Conservation (phyloP, 768 basidiomycete species). For the Kwoniella botswanensis region DNA sequence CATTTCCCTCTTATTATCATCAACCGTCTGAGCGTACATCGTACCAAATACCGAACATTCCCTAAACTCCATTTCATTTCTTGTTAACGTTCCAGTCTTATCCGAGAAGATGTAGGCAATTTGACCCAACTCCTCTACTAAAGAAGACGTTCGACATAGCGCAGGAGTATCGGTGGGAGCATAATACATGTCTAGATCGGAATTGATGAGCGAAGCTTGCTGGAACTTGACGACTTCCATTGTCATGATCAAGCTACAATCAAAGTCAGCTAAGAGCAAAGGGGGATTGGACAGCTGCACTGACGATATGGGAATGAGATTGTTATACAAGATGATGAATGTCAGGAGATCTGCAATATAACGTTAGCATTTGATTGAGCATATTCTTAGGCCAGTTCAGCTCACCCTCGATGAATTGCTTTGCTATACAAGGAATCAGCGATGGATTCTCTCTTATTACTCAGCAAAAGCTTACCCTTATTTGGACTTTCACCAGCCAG, state of each 20-base stretch:
- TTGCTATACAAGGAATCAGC: slow-evolving; percentile 9
- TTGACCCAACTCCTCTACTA: slow-evolving; percentile 97
- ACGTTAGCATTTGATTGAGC: slow-evolving; percentile 1
- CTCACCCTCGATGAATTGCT: slow-evolving; percentile 33
- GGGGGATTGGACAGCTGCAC: slow-evolving; percentile 26
- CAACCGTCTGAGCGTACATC: slow-evolving; percentile 87
- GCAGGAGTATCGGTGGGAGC: slow-evolving; percentile 93
- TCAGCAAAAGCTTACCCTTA: slow-evolving; percentile 62
- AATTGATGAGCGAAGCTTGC: slow-evolving; percentile 96
- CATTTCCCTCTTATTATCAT: slow-evolving; percentile 78
- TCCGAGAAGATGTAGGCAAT: slow-evolving; percentile 64
- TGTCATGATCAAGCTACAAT: slow-evolving; percentile 79
- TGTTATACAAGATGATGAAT: slow-evolving; percentile 98
- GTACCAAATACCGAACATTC: slow-evolving; percentile 86
- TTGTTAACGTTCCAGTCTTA: slow-evolving; percentile 76
- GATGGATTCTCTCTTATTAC: too few species aligned
- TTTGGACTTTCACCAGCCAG: slow-evolving; percentile 61
- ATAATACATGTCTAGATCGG: slow-evolving; percentile 98
- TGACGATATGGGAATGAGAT: slow-evolving; percentile 92
- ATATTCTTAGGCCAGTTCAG: neutral
- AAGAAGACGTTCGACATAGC: slow-evolving; percentile 93
- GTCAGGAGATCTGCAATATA: slow-evolving; percentile 79
- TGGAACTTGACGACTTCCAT: slow-evolving; percentile 99
- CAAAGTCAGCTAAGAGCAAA: neutral
- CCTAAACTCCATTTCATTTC: slow-evolving; percentile 98